Percentiles rank a stretch among this genome's conserved stretches.
Conservation (phyloP, 352 stramenopile genomes). For the Phytophthora meadii region DNA sequence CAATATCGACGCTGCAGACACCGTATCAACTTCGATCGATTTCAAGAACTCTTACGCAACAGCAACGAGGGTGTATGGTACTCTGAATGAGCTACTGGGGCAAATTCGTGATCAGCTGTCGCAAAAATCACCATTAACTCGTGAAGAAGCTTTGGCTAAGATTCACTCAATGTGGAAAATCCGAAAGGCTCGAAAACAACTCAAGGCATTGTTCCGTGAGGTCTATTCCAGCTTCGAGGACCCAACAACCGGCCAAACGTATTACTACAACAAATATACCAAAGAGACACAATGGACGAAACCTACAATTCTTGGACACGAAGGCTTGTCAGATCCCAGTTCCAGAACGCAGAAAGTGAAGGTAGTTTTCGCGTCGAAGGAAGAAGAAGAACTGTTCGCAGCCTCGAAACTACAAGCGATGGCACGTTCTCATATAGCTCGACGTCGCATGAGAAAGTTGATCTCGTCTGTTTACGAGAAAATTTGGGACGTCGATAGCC, state of each 20-base stretch:
- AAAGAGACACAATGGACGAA: conserved; percentile 76
- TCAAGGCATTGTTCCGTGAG: conserved; percentile 61
- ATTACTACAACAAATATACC: conserved; percentile 85
- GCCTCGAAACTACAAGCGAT: conserved; percentile 63
- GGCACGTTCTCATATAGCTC: conserved; percentile 53
- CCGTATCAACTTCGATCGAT: conserved; percentile 33
- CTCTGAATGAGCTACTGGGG: conserved; percentile 48
- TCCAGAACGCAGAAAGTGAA: conserved; percentile 12
- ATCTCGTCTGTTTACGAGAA: conserved; percentile 85
- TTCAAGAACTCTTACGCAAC: conserved; percentile 52
- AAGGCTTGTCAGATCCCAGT: conserved; percentile 16
- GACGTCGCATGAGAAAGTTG: conserved; percentile 56
- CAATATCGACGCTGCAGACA: too few relatives aligned
- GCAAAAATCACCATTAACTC: conserved; percentile 51
- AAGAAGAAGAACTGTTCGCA: conserved; percentile 40
- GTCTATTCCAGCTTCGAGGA: conserved; percentile 73
- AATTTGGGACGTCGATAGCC: conserved; percentile 63
- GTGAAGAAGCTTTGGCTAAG: conserved; percentile 61
- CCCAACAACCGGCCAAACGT: conserved; percentile 62
- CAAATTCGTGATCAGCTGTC: conserved; percentile 59
- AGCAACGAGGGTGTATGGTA: conserved; percentile 47
- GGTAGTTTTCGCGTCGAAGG: conserved; percentile 24
- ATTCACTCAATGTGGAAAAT: conserved; percentile 85
- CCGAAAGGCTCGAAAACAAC: conserved; percentile 69
- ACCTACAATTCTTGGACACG: conserved; percentile 47